Evolutionary conservation across 2,329 filamentous ascomycete genomes (phyloP).

Genomic region (Neofusicoccum sp.): DNA sequence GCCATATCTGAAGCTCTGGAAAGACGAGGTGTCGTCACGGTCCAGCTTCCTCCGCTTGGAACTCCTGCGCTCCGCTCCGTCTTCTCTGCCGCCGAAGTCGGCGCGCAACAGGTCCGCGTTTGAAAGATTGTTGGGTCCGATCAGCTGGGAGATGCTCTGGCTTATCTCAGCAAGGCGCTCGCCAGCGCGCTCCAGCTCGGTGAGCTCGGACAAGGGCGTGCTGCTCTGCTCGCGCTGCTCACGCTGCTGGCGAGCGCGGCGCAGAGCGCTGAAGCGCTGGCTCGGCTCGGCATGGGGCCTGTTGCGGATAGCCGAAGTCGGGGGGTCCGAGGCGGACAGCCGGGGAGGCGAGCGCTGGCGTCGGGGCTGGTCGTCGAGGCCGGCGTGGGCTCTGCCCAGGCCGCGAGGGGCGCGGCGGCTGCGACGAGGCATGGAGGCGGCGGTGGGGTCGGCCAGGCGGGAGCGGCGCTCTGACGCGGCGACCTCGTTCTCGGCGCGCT

Average conservation of each 20-base stretch:
- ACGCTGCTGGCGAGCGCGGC: constrained; percentile 31
- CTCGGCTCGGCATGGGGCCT: constrained; percentile 34
- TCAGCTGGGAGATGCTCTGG: constrained; percentile 16
- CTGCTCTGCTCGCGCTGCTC: constrained; percentile 28
- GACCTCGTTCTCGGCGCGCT: constrained; percentile 22
- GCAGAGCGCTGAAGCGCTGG: constrained; percentile 31
- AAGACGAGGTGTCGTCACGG: constrained; percentile 29
- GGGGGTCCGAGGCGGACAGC: not conserved
- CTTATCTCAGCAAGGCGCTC: constrained; percentile 21
- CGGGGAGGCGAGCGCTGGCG: constrained; percentile 6
- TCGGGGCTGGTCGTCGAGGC: not conserved
- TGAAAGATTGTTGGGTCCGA: constrained; percentile 5
- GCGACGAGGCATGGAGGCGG: constrained; percentile 13
- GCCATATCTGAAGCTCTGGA: constrained; percentile 69
- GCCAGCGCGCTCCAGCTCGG: constrained; percentile 21
- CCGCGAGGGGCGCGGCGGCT: constrained; percentile 10
- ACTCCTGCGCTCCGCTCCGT: not conserved
- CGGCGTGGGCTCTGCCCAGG: not conserved
- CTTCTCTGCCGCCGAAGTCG: constrained; percentile 4
- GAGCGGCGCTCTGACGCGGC: constrained; percentile 12
- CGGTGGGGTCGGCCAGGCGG: not conserved
- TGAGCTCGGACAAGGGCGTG: constrained; percentile 6
- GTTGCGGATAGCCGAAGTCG: constrained; percentile 15
- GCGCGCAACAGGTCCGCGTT: constrained; percentile 10
- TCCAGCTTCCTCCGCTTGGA: constrained; percentile 42